Evolutionary conservation across 139 green algal genomes (phyloP).

Genomic region (Chlorella vulgaris): DNA sequence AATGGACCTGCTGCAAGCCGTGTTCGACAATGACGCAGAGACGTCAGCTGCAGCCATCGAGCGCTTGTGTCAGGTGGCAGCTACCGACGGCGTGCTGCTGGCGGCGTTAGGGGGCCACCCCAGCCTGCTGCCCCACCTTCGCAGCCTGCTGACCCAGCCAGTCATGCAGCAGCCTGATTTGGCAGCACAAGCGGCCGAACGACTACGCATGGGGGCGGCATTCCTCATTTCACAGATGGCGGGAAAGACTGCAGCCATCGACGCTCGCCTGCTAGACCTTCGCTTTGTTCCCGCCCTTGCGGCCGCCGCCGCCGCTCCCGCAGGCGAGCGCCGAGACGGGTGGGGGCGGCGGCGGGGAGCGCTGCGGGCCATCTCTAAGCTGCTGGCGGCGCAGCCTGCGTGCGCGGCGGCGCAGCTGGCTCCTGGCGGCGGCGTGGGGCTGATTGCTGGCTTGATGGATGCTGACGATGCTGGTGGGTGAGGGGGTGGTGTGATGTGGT

Average conservation of each 20-base stretch:
- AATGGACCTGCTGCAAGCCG: not conserved
- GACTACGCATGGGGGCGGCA: slow-evolving; percentile 1
- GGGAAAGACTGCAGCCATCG: not conserved
- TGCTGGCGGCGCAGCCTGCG: not conserved
- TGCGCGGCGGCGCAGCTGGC: slow-evolving; percentile 18
- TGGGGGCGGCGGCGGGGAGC: slow-evolving; percentile 14
- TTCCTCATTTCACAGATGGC: slow-evolving; percentile 17
- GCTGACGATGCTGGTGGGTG: slow-evolving; percentile 6
- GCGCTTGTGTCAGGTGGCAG: slow-evolving; percentile 10
- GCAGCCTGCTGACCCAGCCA: not conserved
- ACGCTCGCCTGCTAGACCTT: not conserved
- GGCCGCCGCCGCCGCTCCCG: not conserved
- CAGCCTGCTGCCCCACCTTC: not conserved
- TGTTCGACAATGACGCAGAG: not conserved
- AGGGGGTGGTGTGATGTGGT: not conserved
- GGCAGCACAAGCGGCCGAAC: not conserved
- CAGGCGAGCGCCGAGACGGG: too few species aligned
- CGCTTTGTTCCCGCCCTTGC: slow-evolving; percentile 8
- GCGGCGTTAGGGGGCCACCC: not conserved
- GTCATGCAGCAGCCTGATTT: not conserved
- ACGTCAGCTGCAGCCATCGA: not conserved
- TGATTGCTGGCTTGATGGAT: not conserved
- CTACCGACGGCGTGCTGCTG: not conserved
- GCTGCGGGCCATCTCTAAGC: slow-evolving; percentile 6
- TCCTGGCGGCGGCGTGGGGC: not conserved